These are phyloP conservation scores for Hanseniaspora opuntiae DNA, from an alignment of 805 yeast genomes.

Conservation along the genomic window DNA sequence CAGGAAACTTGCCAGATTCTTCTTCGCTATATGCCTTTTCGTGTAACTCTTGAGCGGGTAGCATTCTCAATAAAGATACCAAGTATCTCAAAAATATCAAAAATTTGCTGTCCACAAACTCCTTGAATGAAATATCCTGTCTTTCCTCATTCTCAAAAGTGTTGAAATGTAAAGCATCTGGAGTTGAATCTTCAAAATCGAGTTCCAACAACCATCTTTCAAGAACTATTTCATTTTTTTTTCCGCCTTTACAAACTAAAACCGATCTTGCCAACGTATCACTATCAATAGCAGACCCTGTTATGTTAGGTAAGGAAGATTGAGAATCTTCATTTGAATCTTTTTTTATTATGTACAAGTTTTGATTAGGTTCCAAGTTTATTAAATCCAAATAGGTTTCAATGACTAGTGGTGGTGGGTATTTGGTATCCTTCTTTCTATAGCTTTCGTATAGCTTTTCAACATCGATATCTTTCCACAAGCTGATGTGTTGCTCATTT, in stretches of 20 bases:
- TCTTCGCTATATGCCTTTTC: constrained; percentile 30
- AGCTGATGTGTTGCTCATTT: constrained; percentile 27
- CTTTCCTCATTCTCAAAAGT: constrained; percentile 18
- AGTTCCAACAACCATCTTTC: constrained; percentile 90
- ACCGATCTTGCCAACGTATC: constrained; percentile 27
- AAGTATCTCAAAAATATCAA: constrained; percentile 61
- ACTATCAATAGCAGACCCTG: neutral
- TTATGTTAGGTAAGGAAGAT: constrained; percentile 13
- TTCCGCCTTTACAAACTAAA: constrained; percentile 51
- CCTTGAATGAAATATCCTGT: constrained; percentile 37
- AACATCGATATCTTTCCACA: constrained; percentile 18
- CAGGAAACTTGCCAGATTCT: constrained; percentile 20
- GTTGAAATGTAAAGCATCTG: constrained; percentile 26
- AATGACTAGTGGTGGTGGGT: constrained; percentile 65
- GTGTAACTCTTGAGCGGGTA: constrained; percentile 58
- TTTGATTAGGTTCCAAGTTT: constrained; percentile 40
- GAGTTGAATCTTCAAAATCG: constrained; percentile 28
- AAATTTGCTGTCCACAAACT: constrained; percentile 59
- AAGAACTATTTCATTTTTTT: constrained; percentile 71
- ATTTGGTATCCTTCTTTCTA: constrained; percentile 14
- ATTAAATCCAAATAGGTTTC: constrained; percentile 70
- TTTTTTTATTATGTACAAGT: constrained; percentile 45
- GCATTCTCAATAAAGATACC: constrained; percentile 47
- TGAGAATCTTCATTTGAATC: constrained; percentile 14
- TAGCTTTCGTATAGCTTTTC: neutral